Evolutionary conservation across 78 protist genomes (phyloP).

Genomic region (Dictyostelium intermedium): DNA sequence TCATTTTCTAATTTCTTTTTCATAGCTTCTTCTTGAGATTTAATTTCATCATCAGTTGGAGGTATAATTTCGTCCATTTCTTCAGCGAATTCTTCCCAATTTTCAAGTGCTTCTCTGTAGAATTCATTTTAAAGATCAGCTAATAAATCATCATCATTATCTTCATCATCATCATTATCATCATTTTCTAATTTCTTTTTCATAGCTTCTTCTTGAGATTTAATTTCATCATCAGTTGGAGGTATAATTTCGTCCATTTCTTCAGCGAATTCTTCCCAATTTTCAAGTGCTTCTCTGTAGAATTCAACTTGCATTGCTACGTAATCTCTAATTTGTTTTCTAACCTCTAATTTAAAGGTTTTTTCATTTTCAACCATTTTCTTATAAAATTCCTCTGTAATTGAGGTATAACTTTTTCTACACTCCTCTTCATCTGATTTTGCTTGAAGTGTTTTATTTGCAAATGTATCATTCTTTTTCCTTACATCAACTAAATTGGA

Average conservation of each 20-base stretch:
- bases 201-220: not conserved
- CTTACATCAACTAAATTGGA: not conserved
- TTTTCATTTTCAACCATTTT: slow-evolving; percentile 31
- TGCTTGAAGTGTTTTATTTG: slow-evolving; percentile 42
- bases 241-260: slow-evolving; percentile 49
- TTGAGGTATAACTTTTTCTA: not conserved
- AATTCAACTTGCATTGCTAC: slow-evolving; percentile 43
- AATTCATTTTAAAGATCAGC: slow-evolving; percentile 12
- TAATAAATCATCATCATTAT: slow-evolving; percentile 27
- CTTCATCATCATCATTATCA: slow-evolving; percentile 39
- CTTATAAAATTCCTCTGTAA: slow-evolving; percentile 31
- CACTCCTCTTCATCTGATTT: slow-evolving; percentile 30
- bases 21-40: not conserved
- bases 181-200: slow-evolving; percentile 20
- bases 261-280: slow-evolving; percentile 66
- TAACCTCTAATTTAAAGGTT: slow-evolving; percentile 19
- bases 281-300: slow-evolving; percentile 58
- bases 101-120: slow-evolving; percentile 58
- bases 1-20: slow-evolving; percentile 20
- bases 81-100: slow-evolving; percentile 66
- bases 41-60: not conserved
- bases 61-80: slow-evolving; percentile 49
- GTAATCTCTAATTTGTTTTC: slow-evolving; percentile 55
- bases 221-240: not conserved
- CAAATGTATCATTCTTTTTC: slow-evolving; percentile 57